These are phyloP conservation scores for Kwoniella mangroviensis DNA, from an alignment of 768 basidiomycete species.

Conservation along the genomic window DNA sequence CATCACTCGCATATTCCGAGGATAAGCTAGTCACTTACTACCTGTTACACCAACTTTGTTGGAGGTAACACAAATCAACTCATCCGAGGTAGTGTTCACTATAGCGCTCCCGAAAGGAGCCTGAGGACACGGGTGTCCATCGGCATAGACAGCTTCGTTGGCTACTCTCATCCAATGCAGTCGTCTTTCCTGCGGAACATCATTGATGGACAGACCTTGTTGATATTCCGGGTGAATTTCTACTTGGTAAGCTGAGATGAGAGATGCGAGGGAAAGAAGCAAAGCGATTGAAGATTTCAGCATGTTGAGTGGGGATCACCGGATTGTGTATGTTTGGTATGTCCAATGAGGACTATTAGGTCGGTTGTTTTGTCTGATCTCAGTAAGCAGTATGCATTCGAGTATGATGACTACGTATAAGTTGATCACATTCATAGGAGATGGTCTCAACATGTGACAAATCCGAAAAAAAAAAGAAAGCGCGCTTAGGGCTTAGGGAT, in stretches of 20 bases:
- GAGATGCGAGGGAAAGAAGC: background rate
- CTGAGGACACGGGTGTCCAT: constrained; percentile 45
- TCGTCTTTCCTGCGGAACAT: constrained; percentile 32
- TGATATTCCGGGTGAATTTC: constrained; percentile 43
- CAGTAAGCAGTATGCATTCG: background rate
- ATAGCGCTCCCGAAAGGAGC: constrained; percentile 47
- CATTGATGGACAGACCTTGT: constrained; percentile 35
- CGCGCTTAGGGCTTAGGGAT: background rate
- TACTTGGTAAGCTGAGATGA: constrained; percentile 26
- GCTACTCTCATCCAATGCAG: constrained; percentile 41
- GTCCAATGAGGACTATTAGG: constrained; percentile 2
- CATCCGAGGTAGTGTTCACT: constrained; percentile 47
- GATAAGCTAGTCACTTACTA: constrained; percentile 19
- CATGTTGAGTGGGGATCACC: background rate
- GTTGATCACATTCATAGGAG: too few species aligned
- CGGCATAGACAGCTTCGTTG: constrained; percentile 39
- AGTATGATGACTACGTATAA: too few species aligned
- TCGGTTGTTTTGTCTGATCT: background rate
- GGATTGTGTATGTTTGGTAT: background rate
- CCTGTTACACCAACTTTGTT: constrained; percentile 47
- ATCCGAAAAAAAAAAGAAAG: too few species aligned
- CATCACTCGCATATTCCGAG: too few species aligned
- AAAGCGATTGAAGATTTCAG: background rate
- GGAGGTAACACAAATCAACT: constrained; percentile 45
- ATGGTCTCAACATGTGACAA: too few species aligned